Evolutionary conservation across 805 yeast species (phyloP).

Genomic region (Nakazawaea ishiwadae): DNA sequence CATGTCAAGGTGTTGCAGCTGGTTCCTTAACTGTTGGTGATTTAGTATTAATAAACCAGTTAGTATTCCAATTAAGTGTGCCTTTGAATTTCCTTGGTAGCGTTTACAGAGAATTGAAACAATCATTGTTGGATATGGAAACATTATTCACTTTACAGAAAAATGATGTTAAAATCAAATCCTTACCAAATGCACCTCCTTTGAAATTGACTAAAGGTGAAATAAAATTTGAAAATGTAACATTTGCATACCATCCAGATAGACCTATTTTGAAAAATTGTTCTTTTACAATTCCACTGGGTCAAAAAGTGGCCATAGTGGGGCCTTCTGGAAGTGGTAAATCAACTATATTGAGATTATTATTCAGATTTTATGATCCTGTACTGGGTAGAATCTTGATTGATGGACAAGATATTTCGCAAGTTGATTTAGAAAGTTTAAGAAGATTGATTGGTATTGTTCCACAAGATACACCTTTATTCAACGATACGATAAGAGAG

Average conservation of each 20-base stretch:
- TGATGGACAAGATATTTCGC: constrained; percentile 84
- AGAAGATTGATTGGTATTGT: constrained; percentile 82
- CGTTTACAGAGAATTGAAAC: constrained; percentile 91
- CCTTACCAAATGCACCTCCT: constrained; percentile 58
- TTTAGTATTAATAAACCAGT: constrained; percentile 87
- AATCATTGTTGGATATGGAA: constrained; percentile 93
- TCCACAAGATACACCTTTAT: constrained; percentile 96
- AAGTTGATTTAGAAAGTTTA: constrained; percentile 69
- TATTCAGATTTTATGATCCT: constrained; percentile 88
- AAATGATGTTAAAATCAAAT: constrained; percentile 62
- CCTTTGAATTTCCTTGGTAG: constrained; percentile 94
- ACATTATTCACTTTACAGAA: constrained; percentile 82
- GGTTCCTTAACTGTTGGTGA: constrained; percentile 91
- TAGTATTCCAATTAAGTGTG: constrained; percentile 92
- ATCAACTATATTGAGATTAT: constrained; percentile 78
- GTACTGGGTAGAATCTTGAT: constrained; percentile 69
- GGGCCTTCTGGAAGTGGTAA: constrained; percentile 98
- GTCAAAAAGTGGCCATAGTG: constrained; percentile 86
- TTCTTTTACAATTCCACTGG: constrained; percentile 83
- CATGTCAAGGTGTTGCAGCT: constrained; percentile 84
- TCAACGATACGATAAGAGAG: constrained; percentile 85
- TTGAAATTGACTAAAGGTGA: constrained; percentile 59
- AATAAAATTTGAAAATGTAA: constrained; percentile 82
- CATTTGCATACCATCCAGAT: constrained; percentile 88
- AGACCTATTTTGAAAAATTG: constrained; percentile 82